These are phyloP conservation scores for Phytophthora boehmeriae DNA, from an alignment of 352 stramenopile genomes.

Conservation along the genomic window DNA sequence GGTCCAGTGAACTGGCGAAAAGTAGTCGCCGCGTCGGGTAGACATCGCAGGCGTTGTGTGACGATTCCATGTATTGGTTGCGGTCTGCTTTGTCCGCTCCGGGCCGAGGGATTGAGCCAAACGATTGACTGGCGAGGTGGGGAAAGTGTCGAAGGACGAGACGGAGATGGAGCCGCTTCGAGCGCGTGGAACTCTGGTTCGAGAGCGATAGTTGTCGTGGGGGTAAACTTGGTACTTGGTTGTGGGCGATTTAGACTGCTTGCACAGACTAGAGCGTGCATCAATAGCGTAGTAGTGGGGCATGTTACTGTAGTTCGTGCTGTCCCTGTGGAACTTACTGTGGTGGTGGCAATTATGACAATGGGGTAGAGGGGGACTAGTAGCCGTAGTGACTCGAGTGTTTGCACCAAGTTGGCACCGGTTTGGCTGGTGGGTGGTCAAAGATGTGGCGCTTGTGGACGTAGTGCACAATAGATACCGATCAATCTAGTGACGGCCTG, in stretches of 20 bases:
- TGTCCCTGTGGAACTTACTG: not conserved
- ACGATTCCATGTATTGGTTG: slow-evolving; percentile 16
- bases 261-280: slow-evolving; percentile 26
- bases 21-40: slow-evolving; percentile 9
- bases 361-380: slow-evolving; percentile 8
- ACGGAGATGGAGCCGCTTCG: slow-evolving; percentile 36
- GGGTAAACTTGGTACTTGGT: not conserved
- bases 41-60: slow-evolving; percentile 28
- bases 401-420: not conserved
- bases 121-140: slow-evolving; percentile 25
- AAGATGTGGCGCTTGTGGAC: not conserved
- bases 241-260: slow-evolving; percentile 11
- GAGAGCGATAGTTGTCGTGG: slow-evolving; percentile 5
- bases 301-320: slow-evolving; percentile 12
- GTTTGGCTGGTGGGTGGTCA: not conserved
- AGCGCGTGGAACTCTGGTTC: slow-evolving; percentile 14
- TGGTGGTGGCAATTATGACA: slow-evolving; percentile 6
- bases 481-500: not conserved
- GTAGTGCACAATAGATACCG: not conserved
- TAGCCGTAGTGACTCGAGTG: not conserved
- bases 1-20: slow-evolving; percentile 15
- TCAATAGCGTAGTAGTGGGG: slow-evolving; percentile 34
- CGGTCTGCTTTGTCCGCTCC: slow-evolving; percentile 1
- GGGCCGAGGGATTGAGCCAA: slow-evolving; percentile 32
- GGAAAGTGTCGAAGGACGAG: slow-evolving; percentile 9